Conservation (phyloP, 148 eudicot genomes). For the Bassia scoparia region DNA sequence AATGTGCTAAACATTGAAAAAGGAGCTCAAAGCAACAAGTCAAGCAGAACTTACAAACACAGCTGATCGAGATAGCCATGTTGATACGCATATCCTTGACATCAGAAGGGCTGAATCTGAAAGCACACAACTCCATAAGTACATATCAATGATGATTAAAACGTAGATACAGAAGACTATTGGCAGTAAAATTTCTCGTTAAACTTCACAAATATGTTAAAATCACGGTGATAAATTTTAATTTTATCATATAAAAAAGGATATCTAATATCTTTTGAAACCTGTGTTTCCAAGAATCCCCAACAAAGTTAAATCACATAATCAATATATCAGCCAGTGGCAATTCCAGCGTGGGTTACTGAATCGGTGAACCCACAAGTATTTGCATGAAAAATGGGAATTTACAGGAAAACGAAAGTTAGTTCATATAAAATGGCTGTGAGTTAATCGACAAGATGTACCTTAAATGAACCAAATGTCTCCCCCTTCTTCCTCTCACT, state of each 20-base stretch:
- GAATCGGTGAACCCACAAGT: no score
- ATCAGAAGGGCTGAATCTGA: conserved; percentile 77
- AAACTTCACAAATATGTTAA: not conserved
- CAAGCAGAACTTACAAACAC: conserved; percentile 75
- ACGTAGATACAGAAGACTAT: not conserved
- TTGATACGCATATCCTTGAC: conserved; percentile 73
- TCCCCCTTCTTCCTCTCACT: conserved; percentile 89
- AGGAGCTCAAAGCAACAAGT: not conserved
- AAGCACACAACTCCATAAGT: no score
- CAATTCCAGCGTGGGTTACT: no score
- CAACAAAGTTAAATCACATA: not conserved
- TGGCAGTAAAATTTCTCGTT: not conserved
- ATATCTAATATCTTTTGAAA: conserved; percentile 77
- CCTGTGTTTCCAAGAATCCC: conserved; percentile 38
- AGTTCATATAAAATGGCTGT: no score
- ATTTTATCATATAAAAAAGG: not conserved
- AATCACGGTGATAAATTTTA: not conserved
- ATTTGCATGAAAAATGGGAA: no score
- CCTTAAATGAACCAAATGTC: conserved; percentile 78
- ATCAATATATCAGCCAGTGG: not conserved
- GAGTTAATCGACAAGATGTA: conserved; percentile 17
- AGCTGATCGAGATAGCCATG: conserved; percentile 82
- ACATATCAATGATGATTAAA: no score
- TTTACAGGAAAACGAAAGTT: no score
- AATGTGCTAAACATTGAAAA: conserved; percentile 1